Evolutionary conservation across 495 filamentous ascomycete genomes (phyloP).

Genomic region (Apodospora peruviana): DNA sequence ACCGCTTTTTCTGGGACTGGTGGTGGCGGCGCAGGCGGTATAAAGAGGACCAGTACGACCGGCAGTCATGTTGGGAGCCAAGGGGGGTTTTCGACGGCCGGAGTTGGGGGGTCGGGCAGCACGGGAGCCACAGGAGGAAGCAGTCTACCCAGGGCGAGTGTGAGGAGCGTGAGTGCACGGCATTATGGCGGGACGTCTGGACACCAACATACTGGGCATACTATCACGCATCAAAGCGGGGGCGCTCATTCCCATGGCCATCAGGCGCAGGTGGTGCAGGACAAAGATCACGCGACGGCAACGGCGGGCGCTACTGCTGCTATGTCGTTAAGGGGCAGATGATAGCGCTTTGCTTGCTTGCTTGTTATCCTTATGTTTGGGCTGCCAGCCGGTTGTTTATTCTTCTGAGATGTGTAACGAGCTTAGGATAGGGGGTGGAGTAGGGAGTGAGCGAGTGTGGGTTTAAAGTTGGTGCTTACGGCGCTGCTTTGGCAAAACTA

Average conservation of each 20-base stretch:
- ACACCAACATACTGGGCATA: neutral
- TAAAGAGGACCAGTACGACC: conserved; percentile 41
- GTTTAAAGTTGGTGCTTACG: neutral
- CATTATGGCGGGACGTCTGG: conserved; percentile 11
- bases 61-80: neutral
- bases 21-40: conserved; percentile 8
- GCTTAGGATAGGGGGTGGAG: neutral
- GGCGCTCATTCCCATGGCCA: neutral
- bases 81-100: neutral
- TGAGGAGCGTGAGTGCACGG: conserved; percentile 42
- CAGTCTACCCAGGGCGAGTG: conserved; percentile 43
- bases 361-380: neutral
- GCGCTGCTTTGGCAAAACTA: no score
- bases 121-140: conserved; percentile 26
- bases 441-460: neutral
- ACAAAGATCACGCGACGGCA: neutral
- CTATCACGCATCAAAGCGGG: neutral
- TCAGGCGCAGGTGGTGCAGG: neutral
- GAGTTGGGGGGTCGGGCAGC: conserved; percentile 21
- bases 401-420: no score
- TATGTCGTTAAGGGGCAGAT: neutral
- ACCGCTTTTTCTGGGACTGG: conserved; percentile 21
- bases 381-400: neutral
- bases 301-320: neutral
- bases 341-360: neutral